Base-by-base conservation (phyloP, 257 asterid genomes). In the Salvia splendens region DNA sequence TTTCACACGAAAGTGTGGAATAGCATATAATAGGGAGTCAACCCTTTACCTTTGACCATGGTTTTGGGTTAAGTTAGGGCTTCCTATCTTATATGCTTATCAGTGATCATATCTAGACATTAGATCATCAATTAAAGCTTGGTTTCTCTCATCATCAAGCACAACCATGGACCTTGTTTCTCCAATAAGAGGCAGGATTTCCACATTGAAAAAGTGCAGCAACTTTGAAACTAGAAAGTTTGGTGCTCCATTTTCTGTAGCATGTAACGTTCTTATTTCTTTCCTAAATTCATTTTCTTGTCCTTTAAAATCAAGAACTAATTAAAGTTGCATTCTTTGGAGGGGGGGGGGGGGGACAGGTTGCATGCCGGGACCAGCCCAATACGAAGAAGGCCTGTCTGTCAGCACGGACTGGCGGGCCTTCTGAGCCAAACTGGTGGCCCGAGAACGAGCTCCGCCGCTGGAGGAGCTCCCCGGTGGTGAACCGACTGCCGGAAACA, bases 361-460 rank as follows among this genome's bases (percentile, higher is more conserved):
- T 77, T 84, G 88, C 70, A 80, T 55, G 54, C 49, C 76, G 45
- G 71, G 77, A 17, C 76, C 85, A 51, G 73, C 82, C 1, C 80
- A 57, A 58, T 95, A 89, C 32, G 92, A 86, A 60, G 80, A 76
- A 8, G 84, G 79, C 32, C 60, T 69, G 6, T 60, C 41, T 45
- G 56, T 62, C 14, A 77, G 59, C 11, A 68, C 84, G 12, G 98
- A 92, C 69, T 92, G 98, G 98, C 78, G 97, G 76, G 67, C 91
- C 64, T 86, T 89, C 70, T 65, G 98, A 47, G 97, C 98, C 14
- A 73, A 81, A 24, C 68, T 92, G 53, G 89, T 87, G 0, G 97
- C 91, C 41, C 61, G 71, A 24, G 89, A 89, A 64, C 72, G 66
- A 43, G 51, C 30, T 24, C 30, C 30, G 30, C 30, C 2, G 30